Evolutionary conservation across 2,329 filamentous ascomycete genomes (phyloP), one percentile per base, ranked within the genome.

Genomic region (Penicillium expansum): DNA sequence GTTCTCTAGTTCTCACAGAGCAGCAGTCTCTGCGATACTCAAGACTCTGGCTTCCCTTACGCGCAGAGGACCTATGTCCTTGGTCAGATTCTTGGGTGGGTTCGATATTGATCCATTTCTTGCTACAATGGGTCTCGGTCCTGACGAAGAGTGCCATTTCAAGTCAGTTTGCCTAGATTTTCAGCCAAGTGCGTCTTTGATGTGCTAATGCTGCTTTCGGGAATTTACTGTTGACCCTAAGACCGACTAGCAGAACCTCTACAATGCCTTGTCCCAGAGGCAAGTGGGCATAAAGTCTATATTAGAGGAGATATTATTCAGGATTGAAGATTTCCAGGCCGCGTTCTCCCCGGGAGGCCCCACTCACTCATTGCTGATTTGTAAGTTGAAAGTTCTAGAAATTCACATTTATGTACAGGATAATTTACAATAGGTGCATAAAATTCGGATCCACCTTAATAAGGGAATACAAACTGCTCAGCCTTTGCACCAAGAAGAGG

Each of bases 401-500:
- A 27, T 30, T 44, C n/a, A 16, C 3, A 45, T 22, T 32, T 16
- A 22, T 45, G n/a, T 20, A 30, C 27, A 45, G 6, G 6, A 22
- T 32, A 32, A 45, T 32, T 20, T 22, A 32, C 43, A 30, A 16
- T 45, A 27, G 1, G 14, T 42, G 18, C 29, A 32, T 10, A 32
- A 45, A 16, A 33, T 16, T 18, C 8, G 1, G 8, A 6, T 22
- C 42, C 14, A 24, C 9, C 50, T 56, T 56, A 58, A 58, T 54
- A 42, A 22, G 53, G 53, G 39, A 66, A 32, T 20, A 3, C 42
- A 41, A 58, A 66, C n/a, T 22, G 48, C 42, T 56, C 51, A 35
- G 42, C 52, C 35, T 62, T 64, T 7, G 58, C 16, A 2, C 55
- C 58, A 9, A 66, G 39, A 27, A 66, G 32, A 7, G 64, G 64